Evolutionary conservation across 1,139 yeast species (phyloP).

Genomic region (Suhomyces terraborum): DNA sequence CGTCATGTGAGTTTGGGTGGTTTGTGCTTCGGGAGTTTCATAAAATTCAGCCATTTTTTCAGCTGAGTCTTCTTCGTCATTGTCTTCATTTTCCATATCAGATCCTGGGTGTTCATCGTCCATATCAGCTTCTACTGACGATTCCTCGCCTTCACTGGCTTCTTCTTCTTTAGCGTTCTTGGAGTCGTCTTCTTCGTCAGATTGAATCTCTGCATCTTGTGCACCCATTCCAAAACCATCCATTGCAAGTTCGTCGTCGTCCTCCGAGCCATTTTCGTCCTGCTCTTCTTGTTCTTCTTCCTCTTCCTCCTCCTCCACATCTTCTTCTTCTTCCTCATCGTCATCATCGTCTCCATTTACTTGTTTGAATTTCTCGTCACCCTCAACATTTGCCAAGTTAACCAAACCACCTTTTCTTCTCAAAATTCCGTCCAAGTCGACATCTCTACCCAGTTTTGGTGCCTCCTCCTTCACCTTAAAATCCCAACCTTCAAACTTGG

Average conservation of each 20-base stretch:
- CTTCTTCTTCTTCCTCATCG: constrained; percentile 27
- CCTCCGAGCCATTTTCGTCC: constrained; percentile 24
- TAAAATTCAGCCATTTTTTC: constrained; percentile 71
- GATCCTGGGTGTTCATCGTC: constrained; percentile 27
- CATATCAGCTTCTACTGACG: constrained; percentile 27
- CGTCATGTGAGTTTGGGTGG: constrained; percentile 52
- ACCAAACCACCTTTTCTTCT: constrained; percentile 78
- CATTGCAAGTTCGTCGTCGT: constrained; percentile 28
- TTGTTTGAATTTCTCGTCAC: constrained; percentile 31
- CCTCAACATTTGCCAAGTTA: constrained; percentile 47
- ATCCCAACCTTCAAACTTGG: constrained; percentile 78
- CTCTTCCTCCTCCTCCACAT: constrained; percentile 34
- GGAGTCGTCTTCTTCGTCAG: constrained; percentile 26
- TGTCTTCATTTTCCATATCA: constrained; percentile 23
- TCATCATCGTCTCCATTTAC: constrained; percentile 27
- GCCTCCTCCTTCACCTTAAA: constrained; percentile 55
- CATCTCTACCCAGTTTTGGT: constrained; percentile 50
- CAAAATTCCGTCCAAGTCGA: constrained; percentile 85
- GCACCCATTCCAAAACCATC: constrained; percentile 27
- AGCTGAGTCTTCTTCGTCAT: constrained; percentile 56
- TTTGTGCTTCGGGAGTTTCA: constrained; percentile 53
- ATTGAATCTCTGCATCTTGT: constrained; percentile 14
- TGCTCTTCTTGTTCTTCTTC: constrained; percentile 27
- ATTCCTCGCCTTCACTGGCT: constrained; percentile 14
- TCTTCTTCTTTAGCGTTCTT: constrained; percentile 31